Evolutionary conservation across 306 rosid genomes (phyloP).

Genomic region (Cicer yamashitae): DNA sequence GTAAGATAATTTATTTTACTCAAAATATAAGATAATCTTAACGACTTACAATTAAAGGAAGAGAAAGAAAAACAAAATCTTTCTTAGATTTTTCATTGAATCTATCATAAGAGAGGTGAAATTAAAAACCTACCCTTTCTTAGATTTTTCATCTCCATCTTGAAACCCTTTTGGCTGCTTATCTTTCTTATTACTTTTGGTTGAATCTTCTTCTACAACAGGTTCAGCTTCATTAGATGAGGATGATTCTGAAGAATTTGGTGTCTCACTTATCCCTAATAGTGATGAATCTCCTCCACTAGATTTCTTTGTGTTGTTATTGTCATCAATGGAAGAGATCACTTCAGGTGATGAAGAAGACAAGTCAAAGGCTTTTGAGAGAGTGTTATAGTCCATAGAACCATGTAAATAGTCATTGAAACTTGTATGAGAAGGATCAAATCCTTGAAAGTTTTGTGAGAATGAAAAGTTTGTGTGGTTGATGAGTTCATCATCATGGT

Average conservation of each 20-base stretch:
- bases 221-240: conserved; percentile 79
- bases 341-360: conserved; percentile 82
- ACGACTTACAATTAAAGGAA: background rate
- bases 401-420: conserved; percentile 77
- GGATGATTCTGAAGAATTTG: conserved; percentile 70
- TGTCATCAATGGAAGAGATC: conserved; percentile 58
- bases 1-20: conserved; percentile 9
- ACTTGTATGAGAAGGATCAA: conserved; percentile 55
- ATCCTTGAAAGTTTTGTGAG: conserved; percentile 51
- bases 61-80: conserved; percentile 1
- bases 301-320: conserved; percentile 35
- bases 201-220: conserved; percentile 57
- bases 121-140: conserved; percentile 68
- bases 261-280: conserved; percentile 49
- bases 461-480: conserved; percentile 41
- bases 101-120: background rate
- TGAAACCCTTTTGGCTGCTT: conserved; percentile 60
- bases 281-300: conserved; percentile 46
- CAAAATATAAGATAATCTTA: too few species aligned
- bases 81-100: too few species aligned
- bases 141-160: conserved; percentile 56
- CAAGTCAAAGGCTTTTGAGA: conserved; percentile 82
- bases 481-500: conserved; percentile 47
- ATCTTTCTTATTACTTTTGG: conserved; percentile 59
- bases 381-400: conserved; percentile 75